These are phyloP conservation scores for Astrothelium subdiscretum DNA, from an alignment of 495 filamentous ascomycete genomes.

Conservation along the genomic window DNA sequence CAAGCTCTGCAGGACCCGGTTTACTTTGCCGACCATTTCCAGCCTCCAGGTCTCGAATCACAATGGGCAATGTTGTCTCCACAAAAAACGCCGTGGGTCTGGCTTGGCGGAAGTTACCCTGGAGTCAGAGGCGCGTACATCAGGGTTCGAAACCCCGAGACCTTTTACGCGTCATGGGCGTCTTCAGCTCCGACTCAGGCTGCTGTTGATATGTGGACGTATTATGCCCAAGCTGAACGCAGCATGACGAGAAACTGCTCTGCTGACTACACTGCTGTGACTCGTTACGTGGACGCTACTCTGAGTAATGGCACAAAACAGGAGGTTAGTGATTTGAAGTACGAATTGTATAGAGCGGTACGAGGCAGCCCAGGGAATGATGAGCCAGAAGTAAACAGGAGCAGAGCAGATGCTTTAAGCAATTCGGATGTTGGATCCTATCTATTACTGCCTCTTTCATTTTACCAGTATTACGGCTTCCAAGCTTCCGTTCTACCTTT, in stretches of 20 bases:
- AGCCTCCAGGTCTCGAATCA: conserved; percentile 6
- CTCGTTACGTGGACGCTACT: conserved; percentile 9
- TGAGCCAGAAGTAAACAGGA: conserved; percentile 2
- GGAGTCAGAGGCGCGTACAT: conserved; percentile 45
- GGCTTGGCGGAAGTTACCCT: conserved; percentile 48
- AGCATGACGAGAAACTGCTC: conserved; percentile 41
- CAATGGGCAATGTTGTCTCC: conserved; percentile 1
- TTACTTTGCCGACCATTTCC: conserved; percentile 10
- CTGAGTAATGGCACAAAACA: conserved; percentile 5
- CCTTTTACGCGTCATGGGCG: conserved; percentile 42
- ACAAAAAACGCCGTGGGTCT: conserved; percentile 41
- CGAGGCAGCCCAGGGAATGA: background rate
- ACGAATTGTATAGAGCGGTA: conserved; percentile 8
- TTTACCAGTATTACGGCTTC: conserved; percentile 39
- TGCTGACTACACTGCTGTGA: conserved; percentile 39
- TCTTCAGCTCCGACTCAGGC: conserved; percentile 48
- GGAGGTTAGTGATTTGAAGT: conserved; percentile 8
- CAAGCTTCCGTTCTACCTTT: conserved; percentile 30
- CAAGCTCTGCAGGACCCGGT: conserved; percentile 12
- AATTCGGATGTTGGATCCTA: conserved; percentile 41
- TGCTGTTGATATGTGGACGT: conserved; percentile 43
- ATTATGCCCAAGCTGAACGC: conserved; percentile 44
- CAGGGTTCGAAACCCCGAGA: conserved; percentile 45
- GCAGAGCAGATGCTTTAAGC: conserved; percentile 16
- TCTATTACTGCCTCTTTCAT: conserved; percentile 32